Percentiles rank a stretch among this genome's conserved stretches.
Conservation (phyloP, 2,329 filamentous ascomycete genomes). For the Decorospora gaudefroyi region DNA sequence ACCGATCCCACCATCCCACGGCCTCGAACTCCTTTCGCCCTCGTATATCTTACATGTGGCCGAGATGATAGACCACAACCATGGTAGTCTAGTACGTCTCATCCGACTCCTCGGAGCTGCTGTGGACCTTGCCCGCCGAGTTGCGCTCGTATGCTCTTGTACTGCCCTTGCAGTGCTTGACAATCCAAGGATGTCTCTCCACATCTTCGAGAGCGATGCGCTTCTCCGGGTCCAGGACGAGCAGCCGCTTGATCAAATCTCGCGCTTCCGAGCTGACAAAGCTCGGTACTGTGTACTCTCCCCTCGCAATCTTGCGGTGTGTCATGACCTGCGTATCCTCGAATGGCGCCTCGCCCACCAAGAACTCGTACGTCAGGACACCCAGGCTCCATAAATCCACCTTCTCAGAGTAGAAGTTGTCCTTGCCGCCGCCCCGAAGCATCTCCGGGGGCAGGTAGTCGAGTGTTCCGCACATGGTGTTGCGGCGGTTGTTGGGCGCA, state of each 20-base stretch:
- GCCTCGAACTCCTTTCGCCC: conserved; percentile 17
- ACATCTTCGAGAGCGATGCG: conserved; percentile 88
- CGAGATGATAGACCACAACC: conserved; percentile 15
- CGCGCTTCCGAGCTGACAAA: conserved; percentile 89
- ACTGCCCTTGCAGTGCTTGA: conserved; percentile 78
- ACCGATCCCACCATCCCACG: conserved; percentile 3
- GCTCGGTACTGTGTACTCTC: conserved; percentile 88
- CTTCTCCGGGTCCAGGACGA: conserved; percentile 93
- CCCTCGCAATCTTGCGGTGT: conserved; percentile 81
- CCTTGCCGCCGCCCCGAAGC: conserved; percentile 77
- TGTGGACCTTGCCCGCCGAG: conserved; percentile 35
- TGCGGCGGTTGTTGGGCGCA: conserved; percentile 88
- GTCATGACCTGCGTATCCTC: conserved; percentile 96
- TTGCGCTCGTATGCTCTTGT: conserved; percentile 42
- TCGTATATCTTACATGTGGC: conserved; percentile 24
- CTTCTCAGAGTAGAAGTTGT: conserved; percentile 93
- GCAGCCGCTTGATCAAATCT: conserved; percentile 85
- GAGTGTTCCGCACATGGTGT: conserved; percentile 95
- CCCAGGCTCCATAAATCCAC: conserved; percentile 96
- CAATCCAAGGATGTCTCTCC: conserved; percentile 89
- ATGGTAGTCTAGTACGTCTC: conserved; percentile 24
- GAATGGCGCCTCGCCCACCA: conserved; percentile 94
- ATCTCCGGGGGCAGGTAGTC: conserved; percentile 99
- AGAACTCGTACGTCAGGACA: conserved; percentile 93
- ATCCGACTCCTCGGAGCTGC: conserved; percentile 32